These are phyloP conservation scores for Tuber magnatum DNA, from an alignment of 495 filamentous ascomycete species.

Conservation along the genomic window DNA sequence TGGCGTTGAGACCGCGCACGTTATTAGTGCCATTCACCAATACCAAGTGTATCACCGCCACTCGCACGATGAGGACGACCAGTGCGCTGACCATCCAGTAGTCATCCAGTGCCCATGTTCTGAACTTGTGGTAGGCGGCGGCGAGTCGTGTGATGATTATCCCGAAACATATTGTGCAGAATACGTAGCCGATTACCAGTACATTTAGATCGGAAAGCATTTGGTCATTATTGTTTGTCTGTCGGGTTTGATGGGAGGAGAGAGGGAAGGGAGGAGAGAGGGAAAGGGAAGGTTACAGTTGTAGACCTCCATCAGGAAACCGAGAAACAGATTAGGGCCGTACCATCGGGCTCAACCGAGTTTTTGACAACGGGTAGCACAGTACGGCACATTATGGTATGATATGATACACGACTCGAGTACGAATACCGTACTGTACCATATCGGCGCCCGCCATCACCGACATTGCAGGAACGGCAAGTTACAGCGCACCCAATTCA, in stretches of 20 bases:
- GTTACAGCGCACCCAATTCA: no score
- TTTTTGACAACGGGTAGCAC: no score
- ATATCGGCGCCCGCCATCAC: no score
- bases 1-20: not conserved
- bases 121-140: conserved; percentile 11
- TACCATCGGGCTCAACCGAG: no score
- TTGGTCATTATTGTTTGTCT: conserved; percentile 6
- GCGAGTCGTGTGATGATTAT: conserved; percentile 20
- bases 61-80: conserved; percentile 7
- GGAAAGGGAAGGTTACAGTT: no score
- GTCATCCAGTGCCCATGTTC: conserved; percentile 24
- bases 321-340: not conserved
- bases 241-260: not conserved
- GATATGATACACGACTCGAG: no score
- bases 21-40: conserved; percentile 23
- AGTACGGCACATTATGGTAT: no score
- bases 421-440: no score
- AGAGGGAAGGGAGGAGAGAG: not conserved
- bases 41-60: conserved; percentile 16
- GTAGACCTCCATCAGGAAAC: not conserved
- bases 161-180: conserved; percentile 20
- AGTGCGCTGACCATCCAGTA: conserved; percentile 30
- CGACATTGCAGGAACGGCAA: no score
- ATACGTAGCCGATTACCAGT: conserved; percentile 27
- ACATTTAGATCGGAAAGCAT: conserved; percentile 24